Evolutionary conservation across 306 rosid species (phyloP), one percentile per base, ranked within the genome.

Genomic region (Macrotyloma uniflorum): DNA sequence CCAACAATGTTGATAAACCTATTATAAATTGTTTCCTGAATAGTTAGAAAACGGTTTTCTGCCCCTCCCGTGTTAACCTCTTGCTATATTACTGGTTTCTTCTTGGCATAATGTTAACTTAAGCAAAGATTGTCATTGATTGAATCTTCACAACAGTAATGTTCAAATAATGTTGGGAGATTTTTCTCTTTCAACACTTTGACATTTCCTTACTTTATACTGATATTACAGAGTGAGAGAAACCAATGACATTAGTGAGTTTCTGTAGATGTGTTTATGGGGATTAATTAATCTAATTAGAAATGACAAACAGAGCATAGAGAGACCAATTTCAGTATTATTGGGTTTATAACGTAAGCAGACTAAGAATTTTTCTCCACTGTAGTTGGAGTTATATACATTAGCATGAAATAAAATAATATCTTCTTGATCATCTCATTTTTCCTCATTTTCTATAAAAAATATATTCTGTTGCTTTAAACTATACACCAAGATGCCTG

Each of bases 331-430:
- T 46, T 74, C 65, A 53, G 81, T 54, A 63, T 85, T 35, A 68
- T 38, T 28, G 51, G 77, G n/a, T 28, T 63, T 66, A 26, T 75
- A 79, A 28, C 49, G 20, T 55, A 32, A 54, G 69, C 38, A 11
- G 76, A 51, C 74, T 23, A 61, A 61, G 49, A 63, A 47, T 53
- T 64, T 64, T 57, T 79, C 70, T 79, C 84, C 82, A 42, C 5
- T 58, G 46, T 66, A 42, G 40, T 55, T 76, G 80, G 83, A 86
- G 79, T 54, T 83, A 40, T 80, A 67, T 83, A 47, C 70, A 67
- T 35, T 5, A 59, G 50, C 42, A 66, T 77, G 72, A 47, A 82
- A 67, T 79, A 42, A 80, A 74, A 82, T 62, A 77, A 82, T 62
- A 54, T 85, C 30, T 18, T 63, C 42, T 64, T 15, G 32, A 20